Conservation (phyloP, 1,284 basidiomycete genomes). For the Agaricales sp. region DNA sequence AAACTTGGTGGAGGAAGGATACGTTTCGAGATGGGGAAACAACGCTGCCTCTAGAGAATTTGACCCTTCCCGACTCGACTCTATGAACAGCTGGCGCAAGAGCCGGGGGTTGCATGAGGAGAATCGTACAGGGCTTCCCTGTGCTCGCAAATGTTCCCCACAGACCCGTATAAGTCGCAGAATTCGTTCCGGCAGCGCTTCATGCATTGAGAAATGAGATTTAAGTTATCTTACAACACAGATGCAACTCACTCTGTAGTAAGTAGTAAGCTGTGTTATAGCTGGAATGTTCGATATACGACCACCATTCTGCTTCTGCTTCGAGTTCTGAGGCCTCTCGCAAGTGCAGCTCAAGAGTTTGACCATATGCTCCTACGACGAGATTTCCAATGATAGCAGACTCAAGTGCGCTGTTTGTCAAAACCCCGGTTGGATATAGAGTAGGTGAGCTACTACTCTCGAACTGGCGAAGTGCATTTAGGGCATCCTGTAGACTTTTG, state of each 20-base stretch:
- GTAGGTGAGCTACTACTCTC: neutral
- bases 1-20: conserved; percentile 9
- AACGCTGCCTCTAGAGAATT: conserved; percentile 40
- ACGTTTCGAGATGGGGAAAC: conserved; percentile 47
- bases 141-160: conserved; percentile 31
- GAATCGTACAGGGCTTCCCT: conserved; percentile 35
- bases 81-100: conserved; percentile 38
- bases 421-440: neutral
- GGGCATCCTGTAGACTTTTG: neutral
- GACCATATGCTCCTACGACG: conserved; percentile 46
- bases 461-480: neutral
- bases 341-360: conserved; percentile 46
- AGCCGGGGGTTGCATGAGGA: conserved; percentile 41
- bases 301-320: conserved; percentile 70
- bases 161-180: conserved; percentile 29
- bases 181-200: conserved; percentile 53
- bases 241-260: conserved; percentile 48
- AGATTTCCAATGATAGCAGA: conserved; percentile 28
- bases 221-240: conserved; percentile 2
- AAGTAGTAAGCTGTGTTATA: conserved; percentile 43
- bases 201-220: conserved; percentile 9
- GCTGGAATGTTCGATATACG: conserved; percentile 47
- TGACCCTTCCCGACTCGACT: conserved; percentile 30
- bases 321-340: conserved; percentile 54
- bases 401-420: neutral